phyloP scores from a whole-genome alignment of 1,284 basidiomycete species.

The Tilletia horrida region DNA sequence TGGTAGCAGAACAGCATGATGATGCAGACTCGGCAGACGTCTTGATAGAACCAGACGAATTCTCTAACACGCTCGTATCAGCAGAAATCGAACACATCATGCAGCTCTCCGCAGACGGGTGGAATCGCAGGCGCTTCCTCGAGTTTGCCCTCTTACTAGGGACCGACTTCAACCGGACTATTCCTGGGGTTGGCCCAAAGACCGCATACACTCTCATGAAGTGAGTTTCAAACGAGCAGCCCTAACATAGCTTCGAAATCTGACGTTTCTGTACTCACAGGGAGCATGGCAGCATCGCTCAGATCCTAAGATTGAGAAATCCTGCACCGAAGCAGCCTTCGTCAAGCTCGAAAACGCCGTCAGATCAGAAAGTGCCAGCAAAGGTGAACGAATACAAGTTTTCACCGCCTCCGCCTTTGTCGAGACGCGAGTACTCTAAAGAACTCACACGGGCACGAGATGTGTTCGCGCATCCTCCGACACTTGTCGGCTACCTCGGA shows the following conservation, averaged over 20 bases:
- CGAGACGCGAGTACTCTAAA: constrained; percentile 35
- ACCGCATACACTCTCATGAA: constrained; percentile 37
- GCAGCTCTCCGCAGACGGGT: constrained; percentile 9
- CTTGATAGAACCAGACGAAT: too few relatives aligned
- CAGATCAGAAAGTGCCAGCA: not conserved
- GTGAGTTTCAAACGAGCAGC: not conserved
- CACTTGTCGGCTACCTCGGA: constrained; percentile 24
- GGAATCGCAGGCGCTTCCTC: constrained; percentile 32
- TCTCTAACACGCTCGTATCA: too few relatives aligned
- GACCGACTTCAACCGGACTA: constrained; percentile 53
- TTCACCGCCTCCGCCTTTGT: constrained; percentile 39
- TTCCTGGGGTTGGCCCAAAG: constrained; percentile 44
- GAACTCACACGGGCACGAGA: constrained; percentile 39
- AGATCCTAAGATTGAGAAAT: constrained; percentile 24
- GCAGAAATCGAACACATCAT: not conserved
- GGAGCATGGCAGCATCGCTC: constrained; percentile 35
- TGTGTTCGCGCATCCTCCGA: constrained; percentile 43
- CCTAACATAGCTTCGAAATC: not conserved
- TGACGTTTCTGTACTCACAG: not conserved
- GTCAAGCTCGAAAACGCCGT: not conserved
- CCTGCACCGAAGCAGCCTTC: not conserved
- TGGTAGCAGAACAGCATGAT: too few relatives aligned
- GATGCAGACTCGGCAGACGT: too few relatives aligned
- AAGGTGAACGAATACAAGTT: constrained; percentile 19
- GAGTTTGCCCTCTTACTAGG: constrained; percentile 53